Evolutionary conservation across 1,284 basidiomycete genomes (phyloP).

Genomic region (Heterobasidion irregulare): DNA sequence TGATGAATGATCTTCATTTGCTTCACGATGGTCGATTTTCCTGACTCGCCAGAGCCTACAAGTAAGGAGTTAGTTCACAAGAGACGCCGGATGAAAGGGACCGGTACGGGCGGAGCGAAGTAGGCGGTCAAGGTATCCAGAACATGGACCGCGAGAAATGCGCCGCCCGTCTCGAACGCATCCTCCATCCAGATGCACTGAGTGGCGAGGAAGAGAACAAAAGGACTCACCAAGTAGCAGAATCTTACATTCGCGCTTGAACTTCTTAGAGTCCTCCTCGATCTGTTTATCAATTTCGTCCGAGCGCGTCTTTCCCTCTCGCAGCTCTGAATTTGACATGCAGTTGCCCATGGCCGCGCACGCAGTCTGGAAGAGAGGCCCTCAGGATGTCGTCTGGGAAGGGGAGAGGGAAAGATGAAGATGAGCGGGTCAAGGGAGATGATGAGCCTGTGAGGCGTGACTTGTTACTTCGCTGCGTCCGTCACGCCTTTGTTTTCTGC

Average conservation of each 20-base stretch:
- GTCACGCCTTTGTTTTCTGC: too few species aligned
- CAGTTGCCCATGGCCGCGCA: constrained; percentile 52
- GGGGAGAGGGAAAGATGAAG: background rate
- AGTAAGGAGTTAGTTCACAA: background rate
- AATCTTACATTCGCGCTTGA: constrained; percentile 93
- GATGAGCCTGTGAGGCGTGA: too few species aligned
- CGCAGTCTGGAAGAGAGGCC: background rate
- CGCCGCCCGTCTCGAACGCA: too few species aligned
- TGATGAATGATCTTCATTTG: constrained; percentile 99
- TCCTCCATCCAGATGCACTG: background rate
- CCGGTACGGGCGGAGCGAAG: background rate
- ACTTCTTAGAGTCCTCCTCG: constrained; percentile 64
- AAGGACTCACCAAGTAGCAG: constrained; percentile 70
- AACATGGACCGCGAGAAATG: constrained; percentile 2
- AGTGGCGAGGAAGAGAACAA: background rate
- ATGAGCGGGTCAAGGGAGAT: too few species aligned
- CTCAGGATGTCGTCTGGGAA: background rate
- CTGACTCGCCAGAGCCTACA: constrained; percentile 78
- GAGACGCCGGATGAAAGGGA: background rate
- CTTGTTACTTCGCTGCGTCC: too few species aligned
- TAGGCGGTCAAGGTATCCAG: background rate
- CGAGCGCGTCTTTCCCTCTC: constrained; percentile 56
- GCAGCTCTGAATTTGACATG: constrained; percentile 44
- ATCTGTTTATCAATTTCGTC: constrained; percentile 67
- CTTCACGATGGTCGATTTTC: constrained; percentile 95